Conservation (phyloP, 2,329 filamentous ascomycete species). For the Rutstroemia sp. region DNA sequence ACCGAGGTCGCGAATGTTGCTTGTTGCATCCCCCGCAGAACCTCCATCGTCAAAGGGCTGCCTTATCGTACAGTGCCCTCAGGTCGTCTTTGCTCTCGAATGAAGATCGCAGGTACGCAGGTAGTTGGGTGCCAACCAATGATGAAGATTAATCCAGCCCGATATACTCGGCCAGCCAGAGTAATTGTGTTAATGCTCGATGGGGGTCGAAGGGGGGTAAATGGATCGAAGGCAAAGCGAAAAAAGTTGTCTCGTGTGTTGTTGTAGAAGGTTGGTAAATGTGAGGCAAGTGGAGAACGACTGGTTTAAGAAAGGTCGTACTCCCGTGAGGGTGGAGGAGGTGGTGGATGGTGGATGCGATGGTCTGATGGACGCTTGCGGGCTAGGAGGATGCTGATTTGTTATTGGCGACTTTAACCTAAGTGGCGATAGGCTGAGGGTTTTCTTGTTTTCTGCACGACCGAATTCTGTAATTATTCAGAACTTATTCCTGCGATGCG, state of each 20-base stretch:
- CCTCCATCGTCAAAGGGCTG: constrained; percentile 13
- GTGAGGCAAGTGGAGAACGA: neutral
- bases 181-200: neutral
- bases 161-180: constrained; percentile 9
- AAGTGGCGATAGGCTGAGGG: neutral
- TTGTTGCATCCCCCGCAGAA: constrained; percentile 17
- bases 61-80: constrained; percentile 6
- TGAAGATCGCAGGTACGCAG: too few relatives aligned
- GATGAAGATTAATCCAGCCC: neutral
- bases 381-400: neutral
- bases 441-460: neutral
- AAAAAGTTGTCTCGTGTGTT: constrained; percentile 1
- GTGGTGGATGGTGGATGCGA: neutral
- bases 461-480: neutral
- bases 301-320: neutral
- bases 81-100: neutral
- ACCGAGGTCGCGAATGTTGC: constrained; percentile 19
- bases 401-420: neutral
- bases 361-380: neutral
- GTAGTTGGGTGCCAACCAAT: neutral
- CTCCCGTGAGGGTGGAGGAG: neutral
- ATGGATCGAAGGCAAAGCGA: neutral
- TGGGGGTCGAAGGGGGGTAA: neutral
- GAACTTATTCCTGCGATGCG: neutral
- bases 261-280: neutral